A percentile compares a stretch with the other conserved stretches of the same genome.
Conservation (phyloP, 306 rosid genomes). For the Begonia fuchsioides region DNA sequence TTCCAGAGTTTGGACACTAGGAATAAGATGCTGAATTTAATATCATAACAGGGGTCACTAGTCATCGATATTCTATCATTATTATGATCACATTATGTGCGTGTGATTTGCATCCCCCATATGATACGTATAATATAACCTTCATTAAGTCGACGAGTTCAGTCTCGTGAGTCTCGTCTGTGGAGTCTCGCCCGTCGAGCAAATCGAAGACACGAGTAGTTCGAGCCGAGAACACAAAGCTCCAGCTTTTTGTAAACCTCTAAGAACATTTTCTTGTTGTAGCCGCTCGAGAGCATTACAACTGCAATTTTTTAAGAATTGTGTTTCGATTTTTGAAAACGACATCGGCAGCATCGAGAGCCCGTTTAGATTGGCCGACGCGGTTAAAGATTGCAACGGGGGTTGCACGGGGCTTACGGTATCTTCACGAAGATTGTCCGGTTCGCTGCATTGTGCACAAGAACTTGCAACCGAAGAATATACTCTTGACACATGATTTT, state of each 20-base stretch:
- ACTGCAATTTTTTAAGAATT: too few species aligned
- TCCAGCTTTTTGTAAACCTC: constrained; percentile 88
- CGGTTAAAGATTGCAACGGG: constrained; percentile 74
- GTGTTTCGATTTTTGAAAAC: too few species aligned
- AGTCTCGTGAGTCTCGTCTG: constrained; percentile 1
- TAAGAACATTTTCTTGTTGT: constrained; percentile 65
- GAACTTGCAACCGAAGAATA: constrained; percentile 76
- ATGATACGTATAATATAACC: too few species aligned
- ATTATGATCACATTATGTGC: too few species aligned
- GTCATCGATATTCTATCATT: too few species aligned
- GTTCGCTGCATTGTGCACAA: constrained; percentile 86
- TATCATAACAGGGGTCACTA: too few species aligned
- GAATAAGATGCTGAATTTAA: too few species aligned
- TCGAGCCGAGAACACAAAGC: constrained; percentile 52
- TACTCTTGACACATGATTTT: constrained; percentile 82
- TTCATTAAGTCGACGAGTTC: too few species aligned
- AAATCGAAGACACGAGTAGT: constrained; percentile 20
- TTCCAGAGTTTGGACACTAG: too few species aligned
- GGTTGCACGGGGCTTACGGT: constrained; percentile 75
- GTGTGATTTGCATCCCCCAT: too few species aligned
- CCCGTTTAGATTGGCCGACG: constrained; percentile 51
- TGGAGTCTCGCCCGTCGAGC: constrained; percentile 10
- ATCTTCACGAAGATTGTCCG: constrained; percentile 95
- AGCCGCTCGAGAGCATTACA: too few species aligned
- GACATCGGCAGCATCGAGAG: constrained; percentile 35